Percentiles rank a stretch among this genome's conserved stretches.
Evolutionary conservation across 164 flowering plant species (phyloP).

Genomic region (Berberis vulgaris): DNA sequence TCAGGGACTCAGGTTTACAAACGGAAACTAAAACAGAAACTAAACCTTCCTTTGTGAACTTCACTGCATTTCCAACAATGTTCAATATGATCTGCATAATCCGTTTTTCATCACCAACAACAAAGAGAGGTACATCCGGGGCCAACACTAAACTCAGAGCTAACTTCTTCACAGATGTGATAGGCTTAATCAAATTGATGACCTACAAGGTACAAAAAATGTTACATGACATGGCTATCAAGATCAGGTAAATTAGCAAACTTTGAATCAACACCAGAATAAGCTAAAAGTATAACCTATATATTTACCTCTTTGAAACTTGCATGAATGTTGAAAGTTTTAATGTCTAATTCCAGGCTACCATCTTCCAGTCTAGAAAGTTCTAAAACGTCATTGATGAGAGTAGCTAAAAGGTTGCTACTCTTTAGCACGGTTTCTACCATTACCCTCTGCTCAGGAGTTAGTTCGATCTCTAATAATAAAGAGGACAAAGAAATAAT

Average conservation of each 20-base stretch:
- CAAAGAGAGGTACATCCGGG: constrained; percentile 51
- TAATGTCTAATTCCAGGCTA: constrained; percentile 45
- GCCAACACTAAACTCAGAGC: constrained; percentile 31
- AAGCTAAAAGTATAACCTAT: not conserved
- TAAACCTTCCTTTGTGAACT: constrained; percentile 62
- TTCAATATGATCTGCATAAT: constrained; percentile 56
- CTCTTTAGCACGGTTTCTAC: constrained; percentile 69
- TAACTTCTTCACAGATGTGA: constrained; percentile 58
- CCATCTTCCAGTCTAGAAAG: constrained; percentile 84
- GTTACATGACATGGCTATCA: not conserved
- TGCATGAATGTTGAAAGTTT: constrained; percentile 45
- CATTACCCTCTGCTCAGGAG: constrained; percentile 60
- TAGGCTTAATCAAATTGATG: constrained; percentile 44
- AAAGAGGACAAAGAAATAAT: constrained; percentile 61
- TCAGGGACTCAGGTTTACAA: constrained; percentile 42
- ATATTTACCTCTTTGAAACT: constrained; percentile 49
- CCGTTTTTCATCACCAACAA: constrained; percentile 66
- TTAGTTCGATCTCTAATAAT: constrained; percentile 57
- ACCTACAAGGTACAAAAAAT: constrained; percentile 28
- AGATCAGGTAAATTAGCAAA: not conserved
- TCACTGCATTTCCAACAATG: constrained; percentile 65
- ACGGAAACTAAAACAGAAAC: constrained; percentile 45
- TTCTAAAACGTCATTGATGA: constrained; percentile 75
- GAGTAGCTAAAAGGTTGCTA: constrained; percentile 58
- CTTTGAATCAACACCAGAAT: not conserved